Percentiles rank a stretch among this genome's conserved stretches.
phyloP scores from a whole-genome alignment of 352 stramenopile species.

The Phytopythium oedochilum region DNA sequence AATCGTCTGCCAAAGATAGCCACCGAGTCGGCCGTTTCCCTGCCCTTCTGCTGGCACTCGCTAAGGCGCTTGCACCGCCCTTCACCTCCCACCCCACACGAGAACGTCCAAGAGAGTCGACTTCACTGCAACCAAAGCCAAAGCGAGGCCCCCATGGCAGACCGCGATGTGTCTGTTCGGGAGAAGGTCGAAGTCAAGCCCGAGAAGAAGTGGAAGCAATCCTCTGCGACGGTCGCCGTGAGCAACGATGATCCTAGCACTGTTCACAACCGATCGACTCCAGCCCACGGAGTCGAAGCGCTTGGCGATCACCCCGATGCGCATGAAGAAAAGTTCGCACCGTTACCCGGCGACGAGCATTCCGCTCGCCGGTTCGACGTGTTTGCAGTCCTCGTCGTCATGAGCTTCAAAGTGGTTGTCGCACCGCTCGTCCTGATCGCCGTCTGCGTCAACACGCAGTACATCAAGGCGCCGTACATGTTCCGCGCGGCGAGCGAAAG shows the following conservation, averaged over 20 bases:
- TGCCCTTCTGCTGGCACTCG: no score
- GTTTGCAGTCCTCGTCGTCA: constrained; percentile 25
- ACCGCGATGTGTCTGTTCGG: not conserved
- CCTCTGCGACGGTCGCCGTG: constrained; percentile 23
- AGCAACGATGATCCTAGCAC: constrained; percentile 8
- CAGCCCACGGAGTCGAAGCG: not conserved
- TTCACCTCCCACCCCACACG: not conserved
- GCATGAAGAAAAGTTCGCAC: not conserved
- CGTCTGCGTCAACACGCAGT: constrained; percentile 27
- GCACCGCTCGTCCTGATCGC: constrained; percentile 24
- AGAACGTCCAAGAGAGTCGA: not conserved
- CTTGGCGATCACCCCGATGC: no score
- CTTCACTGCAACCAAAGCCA: not conserved
- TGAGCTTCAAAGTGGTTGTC: constrained; percentile 32
- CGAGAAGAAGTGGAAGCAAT: constrained; percentile 32
- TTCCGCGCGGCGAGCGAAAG: constrained; percentile 25
- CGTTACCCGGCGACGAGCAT: constrained; percentile 8
- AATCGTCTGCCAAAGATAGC: not conserved
- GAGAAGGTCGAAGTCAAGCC: not conserved
- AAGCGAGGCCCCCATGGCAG: not conserved
- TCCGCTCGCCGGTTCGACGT: constrained; percentile 15
- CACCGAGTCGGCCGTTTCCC: no score
- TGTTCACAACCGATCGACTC: not conserved
- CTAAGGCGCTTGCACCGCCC: no score
- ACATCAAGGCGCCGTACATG: constrained; percentile 28